phyloP scores from a whole-genome alignment of 306 rosid genomes.

The Sechiopsis laciniata region DNA sequence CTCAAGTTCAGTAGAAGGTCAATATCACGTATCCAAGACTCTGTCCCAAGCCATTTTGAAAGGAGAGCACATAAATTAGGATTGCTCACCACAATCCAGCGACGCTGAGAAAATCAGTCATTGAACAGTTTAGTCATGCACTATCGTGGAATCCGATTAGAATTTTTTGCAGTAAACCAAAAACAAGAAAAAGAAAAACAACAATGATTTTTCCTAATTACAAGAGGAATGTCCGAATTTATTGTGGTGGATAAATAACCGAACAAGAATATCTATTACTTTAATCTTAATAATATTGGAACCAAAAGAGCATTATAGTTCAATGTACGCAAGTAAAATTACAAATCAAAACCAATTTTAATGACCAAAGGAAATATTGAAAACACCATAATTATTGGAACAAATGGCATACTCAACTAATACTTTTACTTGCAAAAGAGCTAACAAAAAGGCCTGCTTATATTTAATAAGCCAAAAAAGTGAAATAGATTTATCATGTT shows the following conservation, averaged over 20 bases:
- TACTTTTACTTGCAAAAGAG: background rate
- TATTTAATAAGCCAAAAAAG: background rate
- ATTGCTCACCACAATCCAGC: conserved; percentile 78
- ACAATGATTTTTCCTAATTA: conserved; percentile 5
- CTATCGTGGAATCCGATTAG: background rate
- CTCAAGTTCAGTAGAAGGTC: conserved; percentile 56
- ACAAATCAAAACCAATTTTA: background rate
- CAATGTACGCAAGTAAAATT: background rate
- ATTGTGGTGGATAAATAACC: conserved; percentile 3
- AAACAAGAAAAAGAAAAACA: background rate
- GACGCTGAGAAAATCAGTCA: conserved; percentile 45
- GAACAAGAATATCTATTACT: background rate
- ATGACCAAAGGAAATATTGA: background rate
- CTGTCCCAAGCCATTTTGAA: conserved; percentile 74
- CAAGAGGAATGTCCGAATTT: background rate
- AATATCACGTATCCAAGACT: conserved; percentile 62
- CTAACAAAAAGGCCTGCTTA: background rate
- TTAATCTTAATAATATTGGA: background rate
- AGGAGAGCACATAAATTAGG: conserved; percentile 58
- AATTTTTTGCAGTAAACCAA: background rate
- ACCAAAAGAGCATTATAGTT: conserved; percentile 8
- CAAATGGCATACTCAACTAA: background rate
- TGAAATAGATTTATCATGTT: background rate
- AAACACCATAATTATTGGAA: conserved; percentile 4
- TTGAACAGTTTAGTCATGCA: conserved; percentile 16